Percentiles rank a stretch among this genome's conserved stretches.
Evolutionary conservation across 2,329 filamentous ascomycete genomes (phyloP).

Genomic region (Dactylellina leptospora): DNA sequence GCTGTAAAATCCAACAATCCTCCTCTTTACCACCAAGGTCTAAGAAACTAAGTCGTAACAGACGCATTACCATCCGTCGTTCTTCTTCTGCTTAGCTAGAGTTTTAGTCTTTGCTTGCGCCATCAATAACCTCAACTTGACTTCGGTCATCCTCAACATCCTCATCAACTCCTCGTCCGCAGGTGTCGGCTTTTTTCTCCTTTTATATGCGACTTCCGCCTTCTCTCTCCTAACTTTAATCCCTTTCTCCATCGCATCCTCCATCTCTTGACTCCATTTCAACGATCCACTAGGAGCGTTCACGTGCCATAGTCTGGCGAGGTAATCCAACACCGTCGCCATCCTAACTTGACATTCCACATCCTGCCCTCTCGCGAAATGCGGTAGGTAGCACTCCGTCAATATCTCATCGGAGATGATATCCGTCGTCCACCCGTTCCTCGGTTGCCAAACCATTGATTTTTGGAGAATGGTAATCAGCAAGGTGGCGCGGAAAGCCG

Average conservation of each 20-base stretch:
- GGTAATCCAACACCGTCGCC: slow-evolving; percentile 18
- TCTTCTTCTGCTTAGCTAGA: not conserved
- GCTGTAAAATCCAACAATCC: too few relatives aligned
- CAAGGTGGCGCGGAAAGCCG: slow-evolving; percentile 15
- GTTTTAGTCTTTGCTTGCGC: slow-evolving; percentile 12
- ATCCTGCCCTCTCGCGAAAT: slow-evolving; percentile 21
- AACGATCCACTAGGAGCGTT: not conserved
- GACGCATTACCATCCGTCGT: not conserved
- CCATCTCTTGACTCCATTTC: slow-evolving; percentile 24
- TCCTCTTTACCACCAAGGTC: too few relatives aligned
- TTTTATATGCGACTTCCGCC: slow-evolving; percentile 16
- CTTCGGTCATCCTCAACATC: slow-evolving; percentile 26
- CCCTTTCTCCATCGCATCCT: slow-evolving; percentile 30
- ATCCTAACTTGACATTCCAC: slow-evolving; percentile 33
- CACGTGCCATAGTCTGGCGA: slow-evolving; percentile 19
- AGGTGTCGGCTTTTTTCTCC: slow-evolving; percentile 21
- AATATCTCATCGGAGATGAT: slow-evolving; percentile 3
- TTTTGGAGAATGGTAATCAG: slow-evolving; percentile 20
- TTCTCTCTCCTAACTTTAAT: slow-evolving; percentile 32
- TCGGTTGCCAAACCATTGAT: slow-evolving; percentile 31
- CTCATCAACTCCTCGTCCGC: slow-evolving; percentile 30
- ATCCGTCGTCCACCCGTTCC: slow-evolving; percentile 24
- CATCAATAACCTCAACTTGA: slow-evolving; percentile 18
- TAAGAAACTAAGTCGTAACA: not conserved
- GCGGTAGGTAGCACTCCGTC: slow-evolving; percentile 20